These are phyloP conservation scores for Xylaria venustula DNA, from an alignment of 495 filamentous ascomycete genomes.

Conservation along the genomic window DNA sequence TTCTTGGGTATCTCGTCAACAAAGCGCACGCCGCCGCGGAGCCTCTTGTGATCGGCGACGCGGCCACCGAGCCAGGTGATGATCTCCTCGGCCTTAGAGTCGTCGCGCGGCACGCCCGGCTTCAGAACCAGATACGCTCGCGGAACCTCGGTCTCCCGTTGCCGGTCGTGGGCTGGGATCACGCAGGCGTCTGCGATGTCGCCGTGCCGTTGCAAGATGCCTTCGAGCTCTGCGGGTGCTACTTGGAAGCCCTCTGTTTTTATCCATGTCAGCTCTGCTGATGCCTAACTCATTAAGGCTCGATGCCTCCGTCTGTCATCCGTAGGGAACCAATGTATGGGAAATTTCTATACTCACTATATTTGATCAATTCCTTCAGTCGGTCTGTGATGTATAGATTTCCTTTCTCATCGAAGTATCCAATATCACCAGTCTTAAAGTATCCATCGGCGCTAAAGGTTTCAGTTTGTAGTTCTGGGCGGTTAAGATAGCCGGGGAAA, in stretches of 20 bases:
- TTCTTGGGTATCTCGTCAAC: conserved; percentile 84
- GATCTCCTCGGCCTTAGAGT: conserved; percentile 61
- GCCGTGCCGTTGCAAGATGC: conserved; percentile 66
- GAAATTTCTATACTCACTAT: conserved; percentile 43
- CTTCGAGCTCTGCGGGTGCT: conserved; percentile 83
- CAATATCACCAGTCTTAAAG: conserved; percentile 82
- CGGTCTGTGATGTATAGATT: conserved; percentile 69
- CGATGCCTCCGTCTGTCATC: background rate
- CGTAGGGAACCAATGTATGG: background rate
- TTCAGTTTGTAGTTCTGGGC: conserved; percentile 59
- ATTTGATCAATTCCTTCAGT: conserved; percentile 91
- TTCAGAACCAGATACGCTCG: conserved; percentile 75
- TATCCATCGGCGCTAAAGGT: conserved; percentile 71
- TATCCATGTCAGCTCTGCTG: background rate
- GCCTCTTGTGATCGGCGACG: conserved; percentile 59
- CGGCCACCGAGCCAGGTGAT: conserved; percentile 57
- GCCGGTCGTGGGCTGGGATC: conserved; percentile 70
- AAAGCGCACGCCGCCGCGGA: conserved; percentile 81
- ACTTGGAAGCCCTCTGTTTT: conserved; percentile 75
- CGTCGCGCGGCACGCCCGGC: conserved; percentile 45
- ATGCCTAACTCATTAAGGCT: too few species aligned
- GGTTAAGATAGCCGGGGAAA: conserved; percentile 77
- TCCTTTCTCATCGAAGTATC: conserved; percentile 55
- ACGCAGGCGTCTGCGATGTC: conserved; percentile 84
- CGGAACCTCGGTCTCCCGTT: conserved; percentile 76